A percentile compares a stretch with the other conserved stretches of the same genome.
Evolutionary conservation across 768 basidiomycete species (phyloP).

Genomic region (Calocybe indica): DNA sequence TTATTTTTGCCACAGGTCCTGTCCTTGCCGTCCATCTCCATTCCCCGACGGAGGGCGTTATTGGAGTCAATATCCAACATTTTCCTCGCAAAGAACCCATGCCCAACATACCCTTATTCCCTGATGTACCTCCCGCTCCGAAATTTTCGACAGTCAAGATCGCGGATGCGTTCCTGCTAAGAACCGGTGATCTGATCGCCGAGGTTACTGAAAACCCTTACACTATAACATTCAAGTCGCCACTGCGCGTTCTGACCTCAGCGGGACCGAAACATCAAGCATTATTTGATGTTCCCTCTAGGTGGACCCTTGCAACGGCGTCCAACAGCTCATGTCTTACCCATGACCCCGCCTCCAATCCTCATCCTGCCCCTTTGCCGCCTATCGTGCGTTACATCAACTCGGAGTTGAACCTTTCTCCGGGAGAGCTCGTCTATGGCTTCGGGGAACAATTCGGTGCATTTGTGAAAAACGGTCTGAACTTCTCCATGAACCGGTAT

Average conservation of each 20-base stretch:
- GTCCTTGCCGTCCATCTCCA: slow-evolving; percentile 45
- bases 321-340: slow-evolving; percentile 52
- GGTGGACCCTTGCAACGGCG: slow-evolving; percentile 45
- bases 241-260: slow-evolving; percentile 37
- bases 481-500: slow-evolving; percentile 7
- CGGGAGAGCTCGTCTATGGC: slow-evolving; percentile 69
- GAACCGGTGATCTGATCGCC: slow-evolving; percentile 45
- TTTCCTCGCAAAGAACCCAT: slow-evolving; percentile 37
- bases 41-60: slow-evolving; percentile 48
- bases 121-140: slow-evolving; percentile 45
- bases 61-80: slow-evolving; percentile 53
- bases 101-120: slow-evolving; percentile 55
- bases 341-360: slow-evolving; percentile 54
- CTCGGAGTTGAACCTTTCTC: slow-evolving; percentile 58
- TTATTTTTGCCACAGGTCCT: slow-evolving; percentile 30
- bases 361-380: slow-evolving; percentile 36
- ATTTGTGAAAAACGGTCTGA: slow-evolving; percentile 68
- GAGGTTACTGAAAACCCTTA: slow-evolving; percentile 57
- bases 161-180: slow-evolving; percentile 24
- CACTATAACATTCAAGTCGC: slow-evolving; percentile 55
- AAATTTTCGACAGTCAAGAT: slow-evolving; percentile 31
- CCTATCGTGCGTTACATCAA: slow-evolving; percentile 41
- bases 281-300: slow-evolving; percentile 48
- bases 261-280: slow-evolving; percentile 52
- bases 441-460: slow-evolving; percentile 73